Evolutionary conservation across 257 asterid species (phyloP).

Genomic region (Voacanga thouarsii): DNA sequence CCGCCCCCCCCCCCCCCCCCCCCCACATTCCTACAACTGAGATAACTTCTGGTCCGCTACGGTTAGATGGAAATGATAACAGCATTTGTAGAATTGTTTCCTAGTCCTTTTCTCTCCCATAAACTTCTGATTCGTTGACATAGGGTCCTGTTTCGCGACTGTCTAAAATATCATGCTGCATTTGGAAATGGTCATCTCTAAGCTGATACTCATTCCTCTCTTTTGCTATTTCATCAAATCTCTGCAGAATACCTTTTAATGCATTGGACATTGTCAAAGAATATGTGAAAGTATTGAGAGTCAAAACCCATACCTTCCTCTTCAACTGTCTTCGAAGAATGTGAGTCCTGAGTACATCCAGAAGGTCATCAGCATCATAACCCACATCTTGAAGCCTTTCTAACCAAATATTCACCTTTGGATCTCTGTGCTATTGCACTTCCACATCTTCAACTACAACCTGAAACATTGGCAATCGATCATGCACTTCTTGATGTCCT

Average conservation of each 20-base stretch:
- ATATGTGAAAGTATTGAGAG: background rate
- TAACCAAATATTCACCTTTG: background rate
- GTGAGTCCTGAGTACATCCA: background rate
- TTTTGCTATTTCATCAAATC: constrained; percentile 1
- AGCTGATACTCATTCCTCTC: background rate
- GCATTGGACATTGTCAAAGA: background rate
- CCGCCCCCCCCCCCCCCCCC: too few relatives aligned
- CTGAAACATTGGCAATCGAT: background rate
- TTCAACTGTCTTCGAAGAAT: background rate
- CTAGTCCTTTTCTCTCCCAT: background rate
- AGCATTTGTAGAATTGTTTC: background rate
- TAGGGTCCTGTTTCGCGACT: background rate
- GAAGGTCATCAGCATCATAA: constrained; percentile 6
- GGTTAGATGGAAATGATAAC: background rate
- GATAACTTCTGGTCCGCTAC: background rate
- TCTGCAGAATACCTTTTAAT: background rate
- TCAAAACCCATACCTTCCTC: background rate
- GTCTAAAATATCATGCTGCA: background rate
- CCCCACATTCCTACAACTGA: constrained; percentile 4
- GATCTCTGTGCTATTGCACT: background rate
- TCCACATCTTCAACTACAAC: background rate
- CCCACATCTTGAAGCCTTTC: background rate
- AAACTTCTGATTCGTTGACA: background rate
- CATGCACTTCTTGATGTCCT: background rate
- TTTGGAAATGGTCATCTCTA: too few relatives aligned